Evolutionary conservation across 2,329 filamentous ascomycete genomes (phyloP), one percentile per base, ranked within the genome.

Genomic region (Cladosporium sp.): DNA sequence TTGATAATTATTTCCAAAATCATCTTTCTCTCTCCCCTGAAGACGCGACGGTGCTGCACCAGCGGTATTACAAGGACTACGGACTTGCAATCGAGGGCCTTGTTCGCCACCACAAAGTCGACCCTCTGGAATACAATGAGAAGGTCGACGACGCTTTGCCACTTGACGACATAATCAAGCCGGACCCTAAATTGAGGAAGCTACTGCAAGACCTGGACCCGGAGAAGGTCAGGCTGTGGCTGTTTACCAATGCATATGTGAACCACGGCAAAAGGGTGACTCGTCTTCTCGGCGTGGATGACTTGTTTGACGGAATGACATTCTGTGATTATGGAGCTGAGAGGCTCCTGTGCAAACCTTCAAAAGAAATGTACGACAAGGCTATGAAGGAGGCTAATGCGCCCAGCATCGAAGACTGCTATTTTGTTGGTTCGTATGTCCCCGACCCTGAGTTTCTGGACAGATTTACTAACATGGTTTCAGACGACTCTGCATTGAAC

Each of bases 61-160:
- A 83, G 69, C 87, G 91, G 63, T 98, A 98, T 75, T 98, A 97
- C 75, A 86, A 84, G 64, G 90, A 88, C 69, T 98, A 98, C 68
- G 93, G 95, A 31, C 82, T 98, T n/a, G 93, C 93, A 31, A 95
- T 98, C 58, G 90, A 97, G 73, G 93, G 93, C 1, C 80, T 98
- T 1, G 89, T 95, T 35, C 84, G 89, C 9, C 87, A 96, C 71
- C 93, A 98, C 74, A 84, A 95, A 70, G 95, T 98, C 63, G 89
- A 97, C 64, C 88, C 93, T 1, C 77, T 98, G 4, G 90, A 95
- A 52, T 98, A 97, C 76, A 98, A 98, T 69, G 74, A 81, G 59
- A 86, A 95, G 71, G 93, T 98, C 10, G 93, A 98, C 66, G 93
- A 98, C 68, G 93, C 93, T 2, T 74, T 98, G 18, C 91, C 93